A percentile compares a stretch with the other conserved stretches of the same genome.
Evolutionary conservation across 2,329 filamentous ascomycete species (phyloP).

Genomic region (Claviceps monticola): DNA sequence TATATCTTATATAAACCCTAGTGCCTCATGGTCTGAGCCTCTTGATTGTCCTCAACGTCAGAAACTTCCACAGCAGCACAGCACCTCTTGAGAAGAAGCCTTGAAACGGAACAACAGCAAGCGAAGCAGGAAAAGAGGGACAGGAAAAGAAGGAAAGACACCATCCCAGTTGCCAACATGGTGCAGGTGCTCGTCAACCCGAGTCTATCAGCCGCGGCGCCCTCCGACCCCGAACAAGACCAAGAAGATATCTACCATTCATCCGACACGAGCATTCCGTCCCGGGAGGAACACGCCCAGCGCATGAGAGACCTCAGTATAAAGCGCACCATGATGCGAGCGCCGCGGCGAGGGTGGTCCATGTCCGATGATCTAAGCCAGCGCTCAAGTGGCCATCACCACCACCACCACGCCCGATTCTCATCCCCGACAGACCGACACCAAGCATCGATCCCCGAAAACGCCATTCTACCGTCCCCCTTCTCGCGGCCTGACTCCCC

Average conservation of each 20-base stretch:
- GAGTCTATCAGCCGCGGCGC: conserved; percentile 12
- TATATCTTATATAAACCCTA: too few relatives aligned
- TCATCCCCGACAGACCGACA: conserved; percentile 4
- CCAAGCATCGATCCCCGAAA: conserved; percentile 22
- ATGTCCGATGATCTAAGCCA: conserved; percentile 29
- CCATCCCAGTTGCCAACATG: conserved; percentile 9
- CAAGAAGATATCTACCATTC: conserved; percentile 9
- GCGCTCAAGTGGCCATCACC: not conserved
- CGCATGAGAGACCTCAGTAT: conserved; percentile 24
- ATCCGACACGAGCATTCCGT: conserved; percentile 14
- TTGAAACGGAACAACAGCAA: too few relatives aligned
- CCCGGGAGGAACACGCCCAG: conserved; percentile 27
- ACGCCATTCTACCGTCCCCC: conserved; percentile 12
- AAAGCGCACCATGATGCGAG: conserved; percentile 22
- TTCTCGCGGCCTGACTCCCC: conserved; percentile 3
- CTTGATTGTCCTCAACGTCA: too few relatives aligned
- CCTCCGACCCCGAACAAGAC: conserved; percentile 11
- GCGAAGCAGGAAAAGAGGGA: not conserved
- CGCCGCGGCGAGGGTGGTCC: conserved; percentile 32
- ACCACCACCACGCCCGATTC: conserved; percentile 1
- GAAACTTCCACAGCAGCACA: not conserved
- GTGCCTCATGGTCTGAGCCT: too few relatives aligned
- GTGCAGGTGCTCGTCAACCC: conserved; percentile 19
- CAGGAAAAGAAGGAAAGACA: not conserved
- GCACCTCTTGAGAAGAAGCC: not conserved